Evolutionary conservation across 31 red algal genomes (phyloP), one percentile per base, ranked within the genome.

Genomic region (Porphyra umbilicalis): DNA sequence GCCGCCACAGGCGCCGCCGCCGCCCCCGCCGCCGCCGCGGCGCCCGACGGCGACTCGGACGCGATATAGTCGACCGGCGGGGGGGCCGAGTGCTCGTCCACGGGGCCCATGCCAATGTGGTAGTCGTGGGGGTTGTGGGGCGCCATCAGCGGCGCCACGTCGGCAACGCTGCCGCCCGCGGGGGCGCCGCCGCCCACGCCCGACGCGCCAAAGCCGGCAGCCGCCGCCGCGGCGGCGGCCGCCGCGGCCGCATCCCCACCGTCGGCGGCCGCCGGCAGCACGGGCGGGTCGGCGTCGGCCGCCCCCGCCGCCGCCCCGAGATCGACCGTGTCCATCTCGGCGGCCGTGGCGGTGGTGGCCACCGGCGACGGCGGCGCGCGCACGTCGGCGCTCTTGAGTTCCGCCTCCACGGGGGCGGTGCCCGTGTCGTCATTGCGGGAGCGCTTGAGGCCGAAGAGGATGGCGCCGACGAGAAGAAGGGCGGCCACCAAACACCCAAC

Each of bases 1-100:
- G n/a, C n/a, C n/a, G n/a, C n/a, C n/a, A n/a, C n/a, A 18, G 57
- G 57, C 16, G 30, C 20, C 25, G 57, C 57, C 57, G 57, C 20
- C 11, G 57, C 11, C 1, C 20, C 57, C 18, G 30, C 18, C 4
- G 25, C 57, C 5, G 25, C 57, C 25, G 5, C 38, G 6, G 38
- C 38, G 38, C 38, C 38, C 6, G 38, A 6, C 38, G 38, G 38
- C 38, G 38, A 6, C 38, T 39, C 38, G 7, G 38, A 9, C 38
- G 38, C 38, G 25, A 78, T 31, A 20, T 78, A 78, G 77, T 78
- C 77, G 10, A 31, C 34, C 15, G 77, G 77, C 77, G 77, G 77
- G 25, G 33, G 77, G 77, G 77, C 34, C 25, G 77, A 33, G 77
- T 33, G 1, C 4, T 78, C 77, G 30, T 18, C 20, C 0, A 78